A percentile compares a stretch with the other conserved stretches of the same genome.
These are phyloP conservation scores for Symmetrospora coprosmae DNA, from an alignment of 768 basidiomycete species.

Conservation along the genomic window DNA sequence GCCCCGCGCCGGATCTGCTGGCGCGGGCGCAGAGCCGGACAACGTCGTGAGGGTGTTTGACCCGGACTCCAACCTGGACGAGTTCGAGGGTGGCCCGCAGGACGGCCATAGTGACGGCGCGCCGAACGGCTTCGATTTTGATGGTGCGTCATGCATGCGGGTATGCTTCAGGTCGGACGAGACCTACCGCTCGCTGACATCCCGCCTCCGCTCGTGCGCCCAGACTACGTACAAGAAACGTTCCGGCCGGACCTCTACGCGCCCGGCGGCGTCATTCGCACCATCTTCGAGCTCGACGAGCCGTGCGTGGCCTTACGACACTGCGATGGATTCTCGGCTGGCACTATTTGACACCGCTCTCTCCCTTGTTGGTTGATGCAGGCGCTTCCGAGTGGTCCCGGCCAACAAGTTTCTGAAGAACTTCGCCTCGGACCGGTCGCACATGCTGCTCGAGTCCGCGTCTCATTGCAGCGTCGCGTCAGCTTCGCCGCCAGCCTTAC, in stretches of 20 bases:
- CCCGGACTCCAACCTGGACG: slow-evolving; percentile 18
- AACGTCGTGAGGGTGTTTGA: slow-evolving; percentile 14
- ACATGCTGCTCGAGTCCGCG: slow-evolving; percentile 26
- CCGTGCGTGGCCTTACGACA: neutral
- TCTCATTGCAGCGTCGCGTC: neutral
- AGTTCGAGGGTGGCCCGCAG: no score
- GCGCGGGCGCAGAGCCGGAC: neutral
- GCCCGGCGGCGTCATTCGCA: neutral
- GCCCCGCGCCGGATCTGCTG: no score
- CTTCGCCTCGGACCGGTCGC: slow-evolving; percentile 28
- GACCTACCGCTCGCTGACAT: no score
- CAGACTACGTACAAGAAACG: slow-evolving; percentile 21
- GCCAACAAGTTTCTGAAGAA: neutral
- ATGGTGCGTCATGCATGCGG: no score
- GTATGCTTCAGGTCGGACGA: no score
- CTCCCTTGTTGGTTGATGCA: no score
- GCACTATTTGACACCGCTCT: no score
- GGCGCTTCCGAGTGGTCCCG: slow-evolving; percentile 26
- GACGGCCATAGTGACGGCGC: no score
- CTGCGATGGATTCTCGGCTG: no score
- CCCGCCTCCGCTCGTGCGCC: no score
- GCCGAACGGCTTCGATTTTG: no score
- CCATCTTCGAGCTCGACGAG: neutral
- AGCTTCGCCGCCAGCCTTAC: no score
- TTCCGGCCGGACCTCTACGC: slow-evolving; percentile 20